A percentile compares a stretch with the other conserved stretches of the same genome.
phyloP scores from a whole-genome alignment of 2,329 filamentous ascomycete species.

The Talaromyces sp. region DNA sequence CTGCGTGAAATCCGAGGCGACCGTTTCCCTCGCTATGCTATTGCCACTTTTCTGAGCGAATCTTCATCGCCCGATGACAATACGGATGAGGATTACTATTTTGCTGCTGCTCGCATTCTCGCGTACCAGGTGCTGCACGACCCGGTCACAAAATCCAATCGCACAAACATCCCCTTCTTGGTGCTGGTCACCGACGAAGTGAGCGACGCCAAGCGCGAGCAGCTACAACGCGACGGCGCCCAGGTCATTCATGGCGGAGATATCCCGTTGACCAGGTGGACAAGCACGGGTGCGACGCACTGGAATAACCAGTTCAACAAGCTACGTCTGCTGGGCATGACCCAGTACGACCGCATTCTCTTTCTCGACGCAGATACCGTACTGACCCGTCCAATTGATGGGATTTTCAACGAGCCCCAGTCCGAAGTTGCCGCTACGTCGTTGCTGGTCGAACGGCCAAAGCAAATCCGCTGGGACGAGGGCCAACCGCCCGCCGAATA shows the following conservation, averaged over 20 bases:
- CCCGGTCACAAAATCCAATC: constrained; percentile 27
- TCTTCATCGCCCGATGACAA: constrained; percentile 13
- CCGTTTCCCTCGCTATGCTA: background rate
- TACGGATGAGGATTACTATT: constrained; percentile 33
- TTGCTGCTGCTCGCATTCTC: constrained; percentile 33
- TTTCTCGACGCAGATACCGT: constrained; percentile 42
- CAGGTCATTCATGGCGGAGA: constrained; percentile 32
- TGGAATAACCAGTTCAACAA: constrained; percentile 43
- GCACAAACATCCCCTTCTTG: constrained; percentile 29
- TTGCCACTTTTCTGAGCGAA: constrained; percentile 35
- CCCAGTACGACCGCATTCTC: constrained; percentile 37
- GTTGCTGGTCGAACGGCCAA: background rate
- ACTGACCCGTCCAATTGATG: constrained; percentile 30
- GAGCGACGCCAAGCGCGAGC: constrained; percentile 24
- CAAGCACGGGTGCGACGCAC: constrained; percentile 27
- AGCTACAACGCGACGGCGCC: constrained; percentile 35
- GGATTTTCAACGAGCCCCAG: constrained; percentile 31
- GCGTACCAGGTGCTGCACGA: constrained; percentile 39
- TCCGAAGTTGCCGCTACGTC: background rate
- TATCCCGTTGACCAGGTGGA: constrained; percentile 14
- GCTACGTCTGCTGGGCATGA: constrained; percentile 35
- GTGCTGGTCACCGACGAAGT: constrained; percentile 32
- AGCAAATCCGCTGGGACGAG: constrained; percentile 4
- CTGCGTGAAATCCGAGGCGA: background rate
- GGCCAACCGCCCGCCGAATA: constrained; percentile 2